These are phyloP conservation scores for Globisporangium splendens DNA, from an alignment of 352 stramenopile genomes.

Conservation along the genomic window DNA sequence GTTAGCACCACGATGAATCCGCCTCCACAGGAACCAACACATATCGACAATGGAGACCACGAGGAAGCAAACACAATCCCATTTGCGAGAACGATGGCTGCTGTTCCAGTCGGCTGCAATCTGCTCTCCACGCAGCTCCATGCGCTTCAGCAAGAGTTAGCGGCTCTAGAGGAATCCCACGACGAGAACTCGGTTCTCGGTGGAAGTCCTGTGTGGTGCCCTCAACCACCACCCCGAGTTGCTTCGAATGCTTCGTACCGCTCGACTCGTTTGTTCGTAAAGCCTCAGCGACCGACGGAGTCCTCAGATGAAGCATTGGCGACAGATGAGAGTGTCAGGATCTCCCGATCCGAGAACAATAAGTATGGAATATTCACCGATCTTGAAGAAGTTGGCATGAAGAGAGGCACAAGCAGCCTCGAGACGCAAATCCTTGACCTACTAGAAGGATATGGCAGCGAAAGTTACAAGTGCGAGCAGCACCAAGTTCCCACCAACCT, in stretches of 20 bases:
- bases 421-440: constrained; percentile 15
- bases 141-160: constrained; percentile 27
- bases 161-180: background rate
- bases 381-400: background rate
- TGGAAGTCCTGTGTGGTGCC: constrained; percentile 10
- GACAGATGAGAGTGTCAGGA: background rate
- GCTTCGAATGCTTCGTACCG: constrained; percentile 5
- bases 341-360: background rate
- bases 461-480: too few species aligned
- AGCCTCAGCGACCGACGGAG: background rate
- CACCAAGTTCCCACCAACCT: too few species aligned
- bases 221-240: constrained; percentile 8
- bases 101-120: constrained; percentile 21
- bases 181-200: background rate
- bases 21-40: background rate
- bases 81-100: background rate
- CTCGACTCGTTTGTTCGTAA: background rate
- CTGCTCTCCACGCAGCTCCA: constrained; percentile 40
- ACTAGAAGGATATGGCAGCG: too few species aligned
- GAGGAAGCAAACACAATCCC: background rate
- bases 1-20: too few species aligned
- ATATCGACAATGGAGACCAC: background rate
- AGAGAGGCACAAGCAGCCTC: constrained; percentile 23
- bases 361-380: too few species aligned
- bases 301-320: background rate